Percentiles rank a stretch among this genome's conserved stretches.
Conservation (phyloP, 2,329 filamentous ascomycete genomes). For the Diaporthe capsici region DNA sequence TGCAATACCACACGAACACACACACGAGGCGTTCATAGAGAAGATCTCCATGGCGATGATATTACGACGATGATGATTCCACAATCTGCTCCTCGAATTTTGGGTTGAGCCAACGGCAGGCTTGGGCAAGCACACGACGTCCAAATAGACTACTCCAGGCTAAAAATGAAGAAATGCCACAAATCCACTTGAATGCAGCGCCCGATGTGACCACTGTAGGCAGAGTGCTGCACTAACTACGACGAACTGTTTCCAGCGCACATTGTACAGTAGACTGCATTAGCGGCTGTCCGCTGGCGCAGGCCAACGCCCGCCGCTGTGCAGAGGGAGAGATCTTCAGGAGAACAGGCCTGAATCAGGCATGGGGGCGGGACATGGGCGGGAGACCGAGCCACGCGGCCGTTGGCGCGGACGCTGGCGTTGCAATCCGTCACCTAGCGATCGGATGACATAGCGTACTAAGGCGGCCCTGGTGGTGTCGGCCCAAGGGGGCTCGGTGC, state of each 20-base stretch:
- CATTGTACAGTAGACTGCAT: background rate
- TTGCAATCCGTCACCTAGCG: background rate
- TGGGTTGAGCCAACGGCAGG: background rate
- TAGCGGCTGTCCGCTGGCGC: constrained; percentile 9
- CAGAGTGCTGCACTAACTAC: background rate
- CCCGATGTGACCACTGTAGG: background rate
- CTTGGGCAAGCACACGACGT: constrained; percentile 26
- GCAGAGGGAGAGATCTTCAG: constrained; percentile 7
- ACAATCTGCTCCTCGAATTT: background rate
- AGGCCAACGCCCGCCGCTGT: background rate
- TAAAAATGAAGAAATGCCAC: background rate
- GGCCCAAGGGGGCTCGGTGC: constrained; percentile 2
- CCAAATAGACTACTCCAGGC: constrained; percentile 16
- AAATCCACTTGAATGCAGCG: constrained; percentile 3
- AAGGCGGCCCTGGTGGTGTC: background rate
- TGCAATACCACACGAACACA: background rate
- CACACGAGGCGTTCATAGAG: constrained; percentile 22
- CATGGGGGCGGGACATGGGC: background rate
- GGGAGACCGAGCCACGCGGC: constrained; percentile 13
- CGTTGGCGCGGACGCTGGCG: constrained; percentile 26
- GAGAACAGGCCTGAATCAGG: constrained; percentile 20
- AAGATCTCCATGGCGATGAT: constrained; percentile 11
- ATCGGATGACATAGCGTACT: constrained; percentile 15
- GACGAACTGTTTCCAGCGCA: background rate
- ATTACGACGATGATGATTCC: background rate